These are phyloP conservation scores for Aleurites moluccanus DNA, from an alignment of 441 rosid species.

Conservation along the genomic window DNA sequence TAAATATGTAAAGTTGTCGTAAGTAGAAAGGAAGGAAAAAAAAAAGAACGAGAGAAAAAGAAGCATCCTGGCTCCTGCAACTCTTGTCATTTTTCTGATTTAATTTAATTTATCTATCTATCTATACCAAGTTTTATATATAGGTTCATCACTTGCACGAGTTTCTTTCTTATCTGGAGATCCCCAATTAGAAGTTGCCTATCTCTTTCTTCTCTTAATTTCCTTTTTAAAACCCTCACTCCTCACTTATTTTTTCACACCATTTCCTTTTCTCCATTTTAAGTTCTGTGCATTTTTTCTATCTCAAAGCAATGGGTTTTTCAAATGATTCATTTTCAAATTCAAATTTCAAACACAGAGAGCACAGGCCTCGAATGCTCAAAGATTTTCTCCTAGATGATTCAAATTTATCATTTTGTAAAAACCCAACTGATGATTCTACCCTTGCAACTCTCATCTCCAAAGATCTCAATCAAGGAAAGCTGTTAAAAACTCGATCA, in stretches of 20 bases:
- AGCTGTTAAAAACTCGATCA: constrained; percentile 35
- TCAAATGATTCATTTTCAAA: constrained; percentile 23
- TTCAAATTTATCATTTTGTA: constrained; percentile 41
- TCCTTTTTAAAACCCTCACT: constrained; percentile 12
- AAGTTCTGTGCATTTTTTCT: not conserved
- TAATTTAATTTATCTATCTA: not conserved
- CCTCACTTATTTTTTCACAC: not conserved
- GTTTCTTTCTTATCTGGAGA: constrained; percentile 45
- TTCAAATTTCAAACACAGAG: constrained; percentile 29
- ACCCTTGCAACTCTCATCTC: constrained; percentile 19
- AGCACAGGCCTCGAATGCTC: constrained; percentile 56
- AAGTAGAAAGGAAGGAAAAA: not conserved
- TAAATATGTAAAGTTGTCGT: too few species aligned
- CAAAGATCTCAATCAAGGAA: constrained; percentile 9
- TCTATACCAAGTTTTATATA: not conserved
- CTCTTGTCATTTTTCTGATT: constrained; percentile 7
- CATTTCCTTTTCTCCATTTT: not conserved
- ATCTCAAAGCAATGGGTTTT: constrained; percentile 21
- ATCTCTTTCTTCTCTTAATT: constrained; percentile 40
- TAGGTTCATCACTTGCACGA: constrained; percentile 17
- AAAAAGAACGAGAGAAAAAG: constrained; percentile 2
- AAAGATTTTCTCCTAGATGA: constrained; percentile 77
- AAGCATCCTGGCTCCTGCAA: constrained; percentile 36
- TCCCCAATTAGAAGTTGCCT: constrained; percentile 55
- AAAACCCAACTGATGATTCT: constrained; percentile 19